These are phyloP conservation scores for Thermoascus crustaceus DNA, from an alignment of 2,329 filamentous ascomycete genomes.

Conservation along the genomic window DNA sequence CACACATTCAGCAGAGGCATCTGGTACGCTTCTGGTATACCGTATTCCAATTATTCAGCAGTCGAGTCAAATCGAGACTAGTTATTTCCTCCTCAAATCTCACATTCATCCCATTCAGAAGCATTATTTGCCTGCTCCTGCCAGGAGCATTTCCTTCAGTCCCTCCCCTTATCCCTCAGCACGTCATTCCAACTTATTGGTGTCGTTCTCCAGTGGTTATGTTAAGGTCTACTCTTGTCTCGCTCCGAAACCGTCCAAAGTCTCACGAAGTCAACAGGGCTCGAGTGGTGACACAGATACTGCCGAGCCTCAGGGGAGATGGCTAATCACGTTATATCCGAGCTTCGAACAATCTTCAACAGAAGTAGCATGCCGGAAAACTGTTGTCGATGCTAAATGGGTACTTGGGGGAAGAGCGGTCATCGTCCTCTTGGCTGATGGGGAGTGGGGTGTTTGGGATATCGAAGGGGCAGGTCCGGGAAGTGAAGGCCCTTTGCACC, in stretches of 20 bases:
- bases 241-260: constrained; percentile 23
- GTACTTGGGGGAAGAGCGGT: constrained; percentile 37
- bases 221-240: constrained; percentile 53
- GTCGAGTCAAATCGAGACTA: constrained; percentile 9
- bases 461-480: constrained; percentile 38
- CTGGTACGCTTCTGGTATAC: constrained; percentile 38
- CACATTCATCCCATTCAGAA: constrained; percentile 39
- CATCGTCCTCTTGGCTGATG: constrained; percentile 38
- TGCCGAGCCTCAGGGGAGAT: constrained; percentile 30
- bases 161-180: constrained; percentile 44
- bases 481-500: constrained; percentile 30
- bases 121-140: constrained; percentile 41
- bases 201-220: constrained; percentile 47
- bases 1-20: constrained; percentile 37
- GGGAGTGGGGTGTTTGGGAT: constrained; percentile 45
- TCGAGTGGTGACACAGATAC: constrained; percentile 25
- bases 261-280: constrained; percentile 20
- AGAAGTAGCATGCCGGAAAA: constrained; percentile 30
- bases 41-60: constrained; percentile 30
- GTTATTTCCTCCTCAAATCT: constrained; percentile 24
- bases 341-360: constrained; percentile 28
- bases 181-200: constrained; percentile 47
- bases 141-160: constrained; percentile 47
- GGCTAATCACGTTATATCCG: constrained; percentile 37
- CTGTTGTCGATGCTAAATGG: constrained; percentile 39